phyloP scores from a whole-genome alignment of 768 basidiomycete genomes.

The Cystobasidium onofrii region DNA sequence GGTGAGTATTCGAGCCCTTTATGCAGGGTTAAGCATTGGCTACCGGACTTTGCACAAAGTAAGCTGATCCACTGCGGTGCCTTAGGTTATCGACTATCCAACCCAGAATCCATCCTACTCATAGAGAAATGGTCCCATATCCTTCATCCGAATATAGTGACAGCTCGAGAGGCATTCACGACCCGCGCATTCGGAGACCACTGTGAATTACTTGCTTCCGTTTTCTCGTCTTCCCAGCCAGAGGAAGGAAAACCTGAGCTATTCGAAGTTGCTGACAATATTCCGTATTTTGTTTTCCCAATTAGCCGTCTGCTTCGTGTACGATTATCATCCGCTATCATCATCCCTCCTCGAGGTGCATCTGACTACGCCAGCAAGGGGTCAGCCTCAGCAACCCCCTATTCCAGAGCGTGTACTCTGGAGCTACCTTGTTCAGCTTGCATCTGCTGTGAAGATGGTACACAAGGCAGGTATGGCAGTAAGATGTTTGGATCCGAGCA shows the following conservation, averaged over 20 bases:
- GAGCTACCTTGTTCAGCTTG: slow-evolving; percentile 86
- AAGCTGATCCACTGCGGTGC: no score
- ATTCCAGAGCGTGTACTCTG: slow-evolving; percentile 76
- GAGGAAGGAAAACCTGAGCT: no score
- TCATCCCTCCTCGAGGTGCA: slow-evolving; percentile 70
- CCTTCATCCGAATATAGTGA: slow-evolving; percentile 74
- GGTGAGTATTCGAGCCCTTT: slow-evolving; percentile 51
- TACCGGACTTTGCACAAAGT: no score
- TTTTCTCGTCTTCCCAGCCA: no score
- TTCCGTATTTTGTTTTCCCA: no score
- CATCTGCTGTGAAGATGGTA: slow-evolving; percentile 72
- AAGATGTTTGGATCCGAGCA: slow-evolving; percentile 72
- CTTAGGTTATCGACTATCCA: slow-evolving; percentile 53
- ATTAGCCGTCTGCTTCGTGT: slow-evolving; percentile 89
- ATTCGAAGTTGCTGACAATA: no score
- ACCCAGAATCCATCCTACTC: slow-evolving; percentile 68
- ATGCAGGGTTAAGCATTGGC: slow-evolving; percentile 54
- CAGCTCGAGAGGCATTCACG: slow-evolving; percentile 85
- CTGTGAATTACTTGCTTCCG: slow-evolving; percentile 53
- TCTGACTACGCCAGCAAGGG: slow-evolving; percentile 34
- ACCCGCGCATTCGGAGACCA: slow-evolving; percentile 84
- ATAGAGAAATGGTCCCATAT: slow-evolving; percentile 81
- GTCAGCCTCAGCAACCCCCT: slow-evolving; percentile 47
- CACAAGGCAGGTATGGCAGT: slow-evolving; percentile 75
- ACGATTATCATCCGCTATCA: slow-evolving; percentile 76